A percentile compares a stretch with the other conserved stretches of the same genome.
Conservation (phyloP, 1,284 basidiomycete genomes). For the Veloporphyrellus conicus region DNA sequence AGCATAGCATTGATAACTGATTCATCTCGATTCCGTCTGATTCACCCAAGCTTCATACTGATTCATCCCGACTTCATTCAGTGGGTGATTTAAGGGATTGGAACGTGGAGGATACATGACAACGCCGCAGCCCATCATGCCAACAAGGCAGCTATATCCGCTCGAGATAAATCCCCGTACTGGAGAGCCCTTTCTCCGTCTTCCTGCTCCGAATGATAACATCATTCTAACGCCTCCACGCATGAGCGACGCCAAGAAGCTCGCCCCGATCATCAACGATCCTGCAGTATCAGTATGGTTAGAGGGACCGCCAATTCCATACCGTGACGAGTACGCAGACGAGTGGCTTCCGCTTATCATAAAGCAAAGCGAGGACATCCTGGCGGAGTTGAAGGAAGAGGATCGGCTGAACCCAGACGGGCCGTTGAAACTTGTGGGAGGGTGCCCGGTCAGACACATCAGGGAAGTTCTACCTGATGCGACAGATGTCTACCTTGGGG, state of each 20-base stretch:
- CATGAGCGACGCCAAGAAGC: constrained; percentile 38
- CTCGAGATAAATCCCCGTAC: constrained; percentile 43
- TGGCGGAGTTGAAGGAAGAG: constrained; percentile 38
- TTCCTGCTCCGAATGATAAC: constrained; percentile 44
- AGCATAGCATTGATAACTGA: not conserved
- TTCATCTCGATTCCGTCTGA: not conserved
- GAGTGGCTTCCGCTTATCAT: constrained; percentile 31
- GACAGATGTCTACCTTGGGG: constrained; percentile 40
- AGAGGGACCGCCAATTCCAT: constrained; percentile 49
- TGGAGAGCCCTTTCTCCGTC: constrained; percentile 50
- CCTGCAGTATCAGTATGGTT: constrained; percentile 45
- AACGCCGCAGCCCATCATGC: constrained; percentile 13
- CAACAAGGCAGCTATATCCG: constrained; percentile 35
- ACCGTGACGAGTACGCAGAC: constrained; percentile 41
- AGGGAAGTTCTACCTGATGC: constrained; percentile 42
- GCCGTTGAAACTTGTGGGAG: constrained; percentile 32
- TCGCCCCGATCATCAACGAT: constrained; percentile 47
- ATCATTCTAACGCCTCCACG: constrained; percentile 61
- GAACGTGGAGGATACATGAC: not conserved
- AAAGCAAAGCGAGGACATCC: constrained; percentile 26
- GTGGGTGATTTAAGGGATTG: not conserved
- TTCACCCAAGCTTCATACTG: not conserved
- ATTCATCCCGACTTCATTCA: not conserved
- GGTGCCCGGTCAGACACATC: constrained; percentile 39
- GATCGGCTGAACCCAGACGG: constrained; percentile 23